Base-by-base conservation (phyloP, 371 early-diverging fungal genomes). In the Nematocida major region DNA sequence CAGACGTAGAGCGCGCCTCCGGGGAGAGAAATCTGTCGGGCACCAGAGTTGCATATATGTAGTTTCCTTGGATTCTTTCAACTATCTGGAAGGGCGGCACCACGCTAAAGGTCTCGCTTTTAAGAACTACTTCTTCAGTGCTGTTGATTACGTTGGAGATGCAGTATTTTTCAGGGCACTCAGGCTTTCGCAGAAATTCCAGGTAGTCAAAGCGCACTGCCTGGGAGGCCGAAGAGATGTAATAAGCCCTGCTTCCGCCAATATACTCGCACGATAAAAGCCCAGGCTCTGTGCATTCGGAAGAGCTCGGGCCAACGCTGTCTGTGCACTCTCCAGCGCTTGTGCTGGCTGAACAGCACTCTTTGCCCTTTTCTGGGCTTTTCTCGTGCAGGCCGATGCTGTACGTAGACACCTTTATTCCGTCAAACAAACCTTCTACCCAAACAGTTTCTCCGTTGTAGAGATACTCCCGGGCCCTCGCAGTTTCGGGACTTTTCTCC, bases 391-490 rank as follows among this genome's bases (percentile, higher is more conserved):
- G 51, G 51, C 43, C 7, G 43, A 11, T 51, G 20, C 28, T 51
- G 34, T 57, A 57, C 30, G 26, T 13, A 28, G 62, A 47, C 22
- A 73, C 1, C 40, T 61, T 62, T 38, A 63, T 50, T 2, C 62
- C 48, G 34, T 59, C 76, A 39, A 47, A 43, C 7, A 34, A 20
- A 7, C 26, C 43, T n/a, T 61, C 49, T 13, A 73, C 36, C 7
- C 78, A 51, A 1, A 73, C 49, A 28, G 39, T 48, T 30, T 73
- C 76, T 51, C 76, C 76, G 36, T 61, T 73, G 76, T 73, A 73
- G 38, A 73, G 20, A 40, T 36, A 73, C 9, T 13, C 26, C 32
- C 67, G 20, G 9, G 26, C 3, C 32, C 20, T 36, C 54, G 34
- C 57, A 15, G 22, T 22, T n/a, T n/a, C n/a, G n/a, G n/a, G n/a